Conservation (phyloP, 305 asterid genomes). For the Fraxinus dipetala region DNA sequence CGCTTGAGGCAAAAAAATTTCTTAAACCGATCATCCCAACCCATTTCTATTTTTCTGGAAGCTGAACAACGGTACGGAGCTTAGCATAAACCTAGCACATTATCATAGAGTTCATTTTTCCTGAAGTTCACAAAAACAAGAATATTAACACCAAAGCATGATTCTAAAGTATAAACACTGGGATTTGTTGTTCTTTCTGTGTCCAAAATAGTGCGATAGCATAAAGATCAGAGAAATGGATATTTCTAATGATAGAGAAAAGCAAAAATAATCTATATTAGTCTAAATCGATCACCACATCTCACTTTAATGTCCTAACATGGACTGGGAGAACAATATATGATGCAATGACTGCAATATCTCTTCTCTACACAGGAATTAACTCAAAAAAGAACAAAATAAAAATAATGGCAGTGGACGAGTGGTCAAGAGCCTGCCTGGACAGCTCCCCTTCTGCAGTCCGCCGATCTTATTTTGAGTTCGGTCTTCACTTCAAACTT, state of each 20-base stretch:
- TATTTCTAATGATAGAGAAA: background rate
- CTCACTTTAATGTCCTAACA: background rate
- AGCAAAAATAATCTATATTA: background rate
- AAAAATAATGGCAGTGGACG: background rate
- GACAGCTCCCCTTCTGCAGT: background rate
- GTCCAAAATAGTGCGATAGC: background rate
- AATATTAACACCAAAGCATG: background rate
- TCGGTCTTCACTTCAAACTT: background rate
- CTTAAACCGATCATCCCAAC: constrained; percentile 54
- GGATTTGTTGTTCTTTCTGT: too few species aligned
- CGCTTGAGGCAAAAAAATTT: constrained; percentile 38
- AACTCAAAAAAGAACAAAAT: background rate
- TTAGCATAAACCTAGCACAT: constrained; percentile 7
- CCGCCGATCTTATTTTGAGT: background rate
- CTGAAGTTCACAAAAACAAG: background rate
- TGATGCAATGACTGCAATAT: background rate
- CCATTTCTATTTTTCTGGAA: constrained; percentile 34
- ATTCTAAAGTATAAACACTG: constrained; percentile 1
- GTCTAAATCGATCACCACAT: background rate
- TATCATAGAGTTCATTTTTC: background rate
- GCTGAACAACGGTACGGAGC: background rate
- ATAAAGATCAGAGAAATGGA: background rate
- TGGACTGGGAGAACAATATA: background rate
- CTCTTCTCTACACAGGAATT: background rate
- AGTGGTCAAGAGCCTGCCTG: background rate